These are phyloP conservation scores for Metahyphopichia silvanorum DNA, from an alignment of 805 yeast genomes.

Conservation along the genomic window DNA sequence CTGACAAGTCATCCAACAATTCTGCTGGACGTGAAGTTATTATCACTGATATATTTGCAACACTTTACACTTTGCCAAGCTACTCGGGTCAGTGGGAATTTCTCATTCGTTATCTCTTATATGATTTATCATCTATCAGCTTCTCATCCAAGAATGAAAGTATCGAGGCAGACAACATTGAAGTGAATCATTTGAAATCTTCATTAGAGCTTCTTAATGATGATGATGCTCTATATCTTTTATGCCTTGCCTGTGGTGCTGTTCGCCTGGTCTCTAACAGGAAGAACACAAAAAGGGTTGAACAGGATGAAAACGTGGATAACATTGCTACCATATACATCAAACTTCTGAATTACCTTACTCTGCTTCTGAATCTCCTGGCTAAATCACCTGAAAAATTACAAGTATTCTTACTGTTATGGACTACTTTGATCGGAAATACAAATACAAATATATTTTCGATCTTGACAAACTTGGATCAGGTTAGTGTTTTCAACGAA, in stretches of 20 bases:
- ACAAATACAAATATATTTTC: slow-evolving; percentile 15
- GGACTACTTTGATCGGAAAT: slow-evolving; percentile 19
- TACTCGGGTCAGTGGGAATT: slow-evolving; percentile 35
- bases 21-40: not conserved
- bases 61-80: slow-evolving; percentile 28
- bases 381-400: slow-evolving; percentile 13
- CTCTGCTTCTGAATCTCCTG: slow-evolving; percentile 19
- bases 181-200: slow-evolving; percentile 27
- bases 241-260: slow-evolving; percentile 42
- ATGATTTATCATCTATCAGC: slow-evolving; percentile 40
- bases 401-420: slow-evolving; percentile 19
- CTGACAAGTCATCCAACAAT: not conserved
- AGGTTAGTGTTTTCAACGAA: slow-evolving; percentile 22
- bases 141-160: slow-evolving; percentile 12
- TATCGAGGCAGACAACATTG: slow-evolving; percentile 10
- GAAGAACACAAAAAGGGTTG: slow-evolving; percentile 15
- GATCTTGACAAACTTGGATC: slow-evolving; percentile 21
- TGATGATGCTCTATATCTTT: slow-evolving; percentile 19
- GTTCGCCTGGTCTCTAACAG: slow-evolving; percentile 24
- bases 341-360: slow-evolving; percentile 20
- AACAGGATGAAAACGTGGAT: slow-evolving; percentile 10
- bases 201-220: slow-evolving; percentile 21
- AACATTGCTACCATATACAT: slow-evolving; percentile 12
- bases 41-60: slow-evolving; percentile 21
- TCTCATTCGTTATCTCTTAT: slow-evolving; percentile 37